Evolutionary conservation across 129 eudicot species (phyloP).

Genomic region (Flaveria trinervia): DNA sequence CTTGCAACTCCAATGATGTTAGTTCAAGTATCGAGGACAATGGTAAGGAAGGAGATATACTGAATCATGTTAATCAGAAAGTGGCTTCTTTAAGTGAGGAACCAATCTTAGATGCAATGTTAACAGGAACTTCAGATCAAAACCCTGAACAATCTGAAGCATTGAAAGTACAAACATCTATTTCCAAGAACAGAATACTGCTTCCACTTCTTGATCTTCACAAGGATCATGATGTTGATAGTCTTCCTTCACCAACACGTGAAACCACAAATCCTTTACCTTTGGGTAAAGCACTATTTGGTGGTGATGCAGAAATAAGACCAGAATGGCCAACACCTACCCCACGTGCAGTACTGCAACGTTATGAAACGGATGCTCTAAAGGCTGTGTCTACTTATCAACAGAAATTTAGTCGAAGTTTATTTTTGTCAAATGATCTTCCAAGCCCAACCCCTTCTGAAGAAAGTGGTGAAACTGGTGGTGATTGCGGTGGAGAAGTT

Average conservation of each 20-base stretch:
- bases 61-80: conserved; percentile 24
- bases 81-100: conserved; percentile 28
- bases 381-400: conserved; percentile 88
- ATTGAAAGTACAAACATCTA: conserved; percentile 40
- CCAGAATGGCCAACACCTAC: conserved; percentile 79
- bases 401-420: conserved; percentile 75
- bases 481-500: conserved; percentile 74
- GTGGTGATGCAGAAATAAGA: conserved; percentile 48
- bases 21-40: conserved; percentile 23
- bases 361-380: conserved; percentile 86
- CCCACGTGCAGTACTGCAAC: conserved; percentile 52
- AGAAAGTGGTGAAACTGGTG: conserved; percentile 66
- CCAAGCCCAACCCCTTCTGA: conserved; percentile 99
- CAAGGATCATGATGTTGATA: conserved; percentile 92
- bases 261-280: conserved; percentile 52
- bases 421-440: conserved; percentile 56
- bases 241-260: conserved; percentile 97
- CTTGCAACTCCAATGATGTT: conserved; percentile 33
- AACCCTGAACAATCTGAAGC: conserved; percentile 36
- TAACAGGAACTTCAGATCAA: conserved; percentile 31
- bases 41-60: conserved; percentile 27
- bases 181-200: conserved; percentile 47
- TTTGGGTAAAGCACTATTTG: conserved; percentile 37
- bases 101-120: conserved; percentile 27
- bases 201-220: conserved; percentile 89